Evolutionary conservation across 345 rosid species (phyloP), one percentile per base, ranked within the genome.

Genomic region (Noccaea caerulescens): DNA sequence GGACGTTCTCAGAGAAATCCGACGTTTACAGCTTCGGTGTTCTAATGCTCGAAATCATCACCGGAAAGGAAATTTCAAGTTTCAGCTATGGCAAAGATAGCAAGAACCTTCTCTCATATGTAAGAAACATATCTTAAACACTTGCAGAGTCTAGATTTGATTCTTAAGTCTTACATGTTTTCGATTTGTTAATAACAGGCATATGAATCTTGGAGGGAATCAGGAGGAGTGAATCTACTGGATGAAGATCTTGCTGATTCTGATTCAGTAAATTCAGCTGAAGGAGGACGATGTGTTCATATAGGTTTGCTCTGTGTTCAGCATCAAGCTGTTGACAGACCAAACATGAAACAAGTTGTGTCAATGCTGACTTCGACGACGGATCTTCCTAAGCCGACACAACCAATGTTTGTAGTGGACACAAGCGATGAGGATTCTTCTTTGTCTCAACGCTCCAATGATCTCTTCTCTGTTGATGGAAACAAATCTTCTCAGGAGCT

Each of bases 21-120:
- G 86, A 84, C 39, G 73, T 86, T 1, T 84, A 82, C 57, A 82
- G 84, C 81, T 86, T 82, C 6, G 83, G 84, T 11, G 90, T 84
- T 34, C 20, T 82, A 10, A 68, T 82, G 49, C 73, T 74, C 3
- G 73, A 74, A 52, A 74, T 75, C 65, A 75, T 75, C 38, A 68
- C 70, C 0, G 69, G 73, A 1, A 75, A 69, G 46, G 70, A 75
- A 60, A 75, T 75, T 63, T 75, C 79, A 63, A 69, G 45, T 30
- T 75, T 75, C 30, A 61, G 53, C 32, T 76, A 60, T 56, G 79
- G 75, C 4, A 56, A 55, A 69, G 66, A 76, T 3, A 32, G 66
- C 61, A 56, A 76, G 56, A 76, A 62, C 54, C 71, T 69, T 10
- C 66, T 69, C n/a, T 54, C 58, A 56, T 76, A 69, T 63, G 79